These are phyloP conservation scores for Rhizopus arrhizus DNA, from an alignment of 371 early-diverging fungal species.

Conservation along the genomic window DNA sequence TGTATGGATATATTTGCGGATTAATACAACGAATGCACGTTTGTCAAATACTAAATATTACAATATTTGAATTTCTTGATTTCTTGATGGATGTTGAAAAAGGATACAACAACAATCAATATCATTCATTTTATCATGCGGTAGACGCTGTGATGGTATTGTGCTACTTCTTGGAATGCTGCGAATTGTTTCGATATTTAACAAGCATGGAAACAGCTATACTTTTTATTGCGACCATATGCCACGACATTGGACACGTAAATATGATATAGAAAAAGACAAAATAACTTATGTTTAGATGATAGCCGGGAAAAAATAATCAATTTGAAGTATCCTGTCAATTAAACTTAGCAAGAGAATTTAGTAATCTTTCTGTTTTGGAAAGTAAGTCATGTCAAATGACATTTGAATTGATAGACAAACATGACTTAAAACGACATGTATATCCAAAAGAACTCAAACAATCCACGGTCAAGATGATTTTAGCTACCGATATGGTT, in stretches of 20 bases:
- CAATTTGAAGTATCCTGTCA: conserved; percentile 81
- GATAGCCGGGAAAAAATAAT: conserved; percentile 90
- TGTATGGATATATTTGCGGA: conserved; percentile 72
- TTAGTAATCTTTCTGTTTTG: conserved; percentile 76
- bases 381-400: conserved; percentile 82
- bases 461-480: conserved; percentile 57
- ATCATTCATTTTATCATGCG: conserved; percentile 89
- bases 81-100: conserved; percentile 79
- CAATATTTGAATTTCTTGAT: conserved; percentile 69
- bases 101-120: conserved; percentile 78
- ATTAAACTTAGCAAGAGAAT: conserved; percentile 68
- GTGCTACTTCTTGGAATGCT: conserved; percentile 68
- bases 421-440: conserved; percentile 65
- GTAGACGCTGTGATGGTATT: conserved; percentile 83
- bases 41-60: conserved; percentile 56
- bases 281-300: conserved; percentile 2
- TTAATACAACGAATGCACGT: conserved; percentile 66
- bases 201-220: conserved; percentile 70
- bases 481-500: conserved; percentile 87
- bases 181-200: conserved; percentile 62
- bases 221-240: conserved; percentile 78
- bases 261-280: conserved; percentile 29
- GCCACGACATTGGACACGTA: conserved; percentile 92
- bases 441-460: conserved; percentile 42
- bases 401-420: conserved; percentile 66